Conservation (phyloP, 306 rosid genomes). For the Rosa persica region DNA sequence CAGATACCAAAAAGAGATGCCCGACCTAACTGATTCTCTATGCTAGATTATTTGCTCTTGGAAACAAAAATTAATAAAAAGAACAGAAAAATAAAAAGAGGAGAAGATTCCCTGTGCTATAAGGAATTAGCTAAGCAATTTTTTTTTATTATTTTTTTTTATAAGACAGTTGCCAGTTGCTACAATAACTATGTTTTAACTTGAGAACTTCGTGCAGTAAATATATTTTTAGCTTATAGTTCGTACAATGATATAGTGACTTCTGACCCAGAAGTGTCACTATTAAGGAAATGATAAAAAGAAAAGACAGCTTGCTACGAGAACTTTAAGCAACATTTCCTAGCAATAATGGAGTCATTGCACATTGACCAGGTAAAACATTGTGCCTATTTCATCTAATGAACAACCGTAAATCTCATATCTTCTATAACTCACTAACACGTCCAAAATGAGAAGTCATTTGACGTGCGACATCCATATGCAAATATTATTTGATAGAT, state of each 20-base stretch:
- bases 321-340: background rate
- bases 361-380: background rate
- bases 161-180: background rate
- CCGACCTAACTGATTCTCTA: background rate
- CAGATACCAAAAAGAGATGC: background rate
- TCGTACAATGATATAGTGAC: background rate
- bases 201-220: background rate
- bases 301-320: background rate
- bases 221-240: background rate
- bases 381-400: background rate
- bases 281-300: background rate
- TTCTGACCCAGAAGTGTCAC: background rate
- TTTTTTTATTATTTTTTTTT: background rate
- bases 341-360: background rate
- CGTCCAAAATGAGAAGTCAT: background rate
- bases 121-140: background rate
- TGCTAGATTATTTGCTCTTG: background rate
- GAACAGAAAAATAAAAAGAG: background rate
- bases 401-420: background rate
- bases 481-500: background rate
- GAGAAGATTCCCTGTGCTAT: background rate
- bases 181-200: background rate
- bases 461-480: background rate
- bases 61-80: background rate
- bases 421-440: background rate